Conservation (phyloP, 257 asterid species). For the Jaltomata sinuosa region DNA sequence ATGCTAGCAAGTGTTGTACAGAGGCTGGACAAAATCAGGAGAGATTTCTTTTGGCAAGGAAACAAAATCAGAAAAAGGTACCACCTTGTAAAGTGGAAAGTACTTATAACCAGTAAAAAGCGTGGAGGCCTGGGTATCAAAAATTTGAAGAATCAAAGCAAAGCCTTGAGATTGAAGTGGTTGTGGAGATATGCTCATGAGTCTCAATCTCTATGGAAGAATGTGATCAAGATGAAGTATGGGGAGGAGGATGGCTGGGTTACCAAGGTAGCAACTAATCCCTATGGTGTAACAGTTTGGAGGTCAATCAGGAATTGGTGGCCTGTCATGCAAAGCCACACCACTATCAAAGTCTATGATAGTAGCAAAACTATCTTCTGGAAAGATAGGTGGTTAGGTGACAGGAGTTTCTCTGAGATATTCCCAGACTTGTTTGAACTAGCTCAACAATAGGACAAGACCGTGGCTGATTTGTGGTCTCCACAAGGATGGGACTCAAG, state of each 20-base stretch:
- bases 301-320: neutral
- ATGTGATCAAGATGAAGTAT: neutral
- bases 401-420: no score
- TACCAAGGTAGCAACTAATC: neutral
- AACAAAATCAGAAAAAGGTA: neutral
- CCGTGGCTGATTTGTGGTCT: neutral
- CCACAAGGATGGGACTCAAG: neutral
- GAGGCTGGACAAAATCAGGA: neutral
- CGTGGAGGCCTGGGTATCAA: neutral
- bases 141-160: neutral
- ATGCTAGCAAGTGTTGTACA: neutral
- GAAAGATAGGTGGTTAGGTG: no score
- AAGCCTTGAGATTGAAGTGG: neutral
- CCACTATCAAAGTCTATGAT: neutral
- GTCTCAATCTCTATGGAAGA: neutral
- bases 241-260: neutral
- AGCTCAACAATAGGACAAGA: neutral
- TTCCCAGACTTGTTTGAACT: neutral
- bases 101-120: neutral
- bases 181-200: neutral
- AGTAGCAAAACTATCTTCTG: neutral
- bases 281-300: neutral
- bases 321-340: neutral
- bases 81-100: neutral
- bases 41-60: neutral